These are phyloP conservation scores for Arthromyces matolae DNA, from an alignment of 768 basidiomycete species.

Conservation along the genomic window DNA sequence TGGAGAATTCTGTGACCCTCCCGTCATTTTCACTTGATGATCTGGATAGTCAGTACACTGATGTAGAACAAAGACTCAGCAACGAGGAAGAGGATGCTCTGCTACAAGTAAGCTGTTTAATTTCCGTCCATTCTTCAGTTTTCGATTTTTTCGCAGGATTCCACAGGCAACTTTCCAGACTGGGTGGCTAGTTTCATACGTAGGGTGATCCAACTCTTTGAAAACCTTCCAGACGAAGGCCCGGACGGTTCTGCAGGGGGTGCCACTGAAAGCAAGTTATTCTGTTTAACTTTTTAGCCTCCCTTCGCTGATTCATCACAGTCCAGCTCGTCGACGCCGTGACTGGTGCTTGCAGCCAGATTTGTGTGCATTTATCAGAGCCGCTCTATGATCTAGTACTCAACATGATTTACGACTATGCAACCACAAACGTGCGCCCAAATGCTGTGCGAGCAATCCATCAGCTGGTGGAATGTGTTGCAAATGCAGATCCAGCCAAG, in stretches of 20 bases:
- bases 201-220: constrained; percentile 73
- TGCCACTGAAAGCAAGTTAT: constrained; percentile 53
- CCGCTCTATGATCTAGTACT: constrained; percentile 76
- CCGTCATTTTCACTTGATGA: constrained; percentile 38
- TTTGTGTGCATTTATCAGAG: constrained; percentile 72
- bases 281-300: neutral
- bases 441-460: constrained; percentile 87
- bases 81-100: constrained; percentile 69
- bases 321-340: constrained; percentile 78
- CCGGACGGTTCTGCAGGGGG: constrained; percentile 58
- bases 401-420: constrained; percentile 81
- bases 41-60: constrained; percentile 33
- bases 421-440: constrained; percentile 73
- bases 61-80: constrained; percentile 41
- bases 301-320: constrained; percentile 22
- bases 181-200: constrained; percentile 83
- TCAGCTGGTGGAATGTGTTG: constrained; percentile 80
- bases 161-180: constrained; percentile 72
- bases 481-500: constrained; percentile 74
- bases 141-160: constrained; percentile 36
- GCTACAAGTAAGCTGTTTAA: constrained; percentile 38
- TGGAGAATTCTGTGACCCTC: constrained; percentile 23
- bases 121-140: neutral
- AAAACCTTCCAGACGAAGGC: constrained; percentile 85
- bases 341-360: constrained; percentile 69